Conservation (phyloP, 495 filamentous ascomycete genomes). For the Penicillium ochrochloron region DNA sequence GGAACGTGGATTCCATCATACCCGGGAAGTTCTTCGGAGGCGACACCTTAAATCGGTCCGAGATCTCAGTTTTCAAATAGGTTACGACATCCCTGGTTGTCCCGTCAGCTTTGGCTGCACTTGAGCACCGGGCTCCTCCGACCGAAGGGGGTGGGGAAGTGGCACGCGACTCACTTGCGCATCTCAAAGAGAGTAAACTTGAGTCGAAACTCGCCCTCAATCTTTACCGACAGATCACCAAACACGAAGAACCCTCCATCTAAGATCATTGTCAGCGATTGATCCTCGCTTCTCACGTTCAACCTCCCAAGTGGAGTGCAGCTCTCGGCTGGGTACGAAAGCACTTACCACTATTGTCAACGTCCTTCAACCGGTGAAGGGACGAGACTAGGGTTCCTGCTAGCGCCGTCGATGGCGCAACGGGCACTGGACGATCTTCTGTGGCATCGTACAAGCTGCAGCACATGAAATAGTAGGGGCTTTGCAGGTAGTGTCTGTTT, state of each 20-base stretch:
- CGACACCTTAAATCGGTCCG: constrained; percentile 76
- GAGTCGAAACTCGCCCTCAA: constrained; percentile 77
- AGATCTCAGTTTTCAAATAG: constrained; percentile 71
- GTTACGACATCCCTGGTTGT: constrained; percentile 53
- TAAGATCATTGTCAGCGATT: constrained; percentile 19
- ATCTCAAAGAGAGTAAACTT: constrained; percentile 90
- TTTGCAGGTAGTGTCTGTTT: constrained; percentile 68
- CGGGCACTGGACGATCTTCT: constrained; percentile 59
- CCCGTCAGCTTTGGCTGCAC: constrained; percentile 13
- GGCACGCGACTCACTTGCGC: constrained; percentile 59
- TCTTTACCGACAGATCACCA: constrained; percentile 84
- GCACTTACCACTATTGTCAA: constrained; percentile 73
- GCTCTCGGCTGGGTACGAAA: background rate
- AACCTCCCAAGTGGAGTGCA: background rate
- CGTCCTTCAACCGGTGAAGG: constrained; percentile 89
- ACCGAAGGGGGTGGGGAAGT: background rate
- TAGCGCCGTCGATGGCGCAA: constrained; percentile 60
- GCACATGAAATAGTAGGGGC: constrained; percentile 85
- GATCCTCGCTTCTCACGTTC: background rate
- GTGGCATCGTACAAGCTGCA: constrained; percentile 68
- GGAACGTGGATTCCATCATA: constrained; percentile 86
- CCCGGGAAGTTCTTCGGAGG: constrained; percentile 82
- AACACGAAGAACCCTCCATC: constrained; percentile 99
- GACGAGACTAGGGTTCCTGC: constrained; percentile 89
- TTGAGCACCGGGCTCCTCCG: background rate